These are phyloP conservation scores for Colletotrichum kahawae DNA, from an alignment of 2,329 filamentous ascomycete species.

Conservation along the genomic window DNA sequence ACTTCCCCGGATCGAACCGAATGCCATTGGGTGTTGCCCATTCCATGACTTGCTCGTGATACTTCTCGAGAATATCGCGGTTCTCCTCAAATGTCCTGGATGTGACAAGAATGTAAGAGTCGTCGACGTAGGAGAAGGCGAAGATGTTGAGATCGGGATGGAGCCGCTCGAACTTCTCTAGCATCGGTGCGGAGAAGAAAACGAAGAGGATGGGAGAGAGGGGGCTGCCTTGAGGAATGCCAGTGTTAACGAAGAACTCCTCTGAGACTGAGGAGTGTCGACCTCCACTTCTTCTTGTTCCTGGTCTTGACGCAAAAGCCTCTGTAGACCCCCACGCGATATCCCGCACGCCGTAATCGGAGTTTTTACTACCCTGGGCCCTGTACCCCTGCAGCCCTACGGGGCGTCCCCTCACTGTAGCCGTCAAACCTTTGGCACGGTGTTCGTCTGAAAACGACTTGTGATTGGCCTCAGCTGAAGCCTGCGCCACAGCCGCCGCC, in stretches of 20 bases:
- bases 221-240: slow-evolving; percentile 1
- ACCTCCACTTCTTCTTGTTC: neutral
- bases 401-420: no score
- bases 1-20: neutral
- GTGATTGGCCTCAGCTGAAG: no score
- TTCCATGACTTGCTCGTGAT: neutral
- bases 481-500: no score
- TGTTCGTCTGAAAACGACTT: no score
- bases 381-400: no score
- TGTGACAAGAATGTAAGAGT: neutral
- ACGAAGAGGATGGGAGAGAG: slow-evolving; percentile 3
- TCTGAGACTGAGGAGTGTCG: neutral
- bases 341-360: no score
- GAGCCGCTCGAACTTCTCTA: neutral
- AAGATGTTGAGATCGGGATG: neutral
- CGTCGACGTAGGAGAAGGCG: neutral
- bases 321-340: neutral
- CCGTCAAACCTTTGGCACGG: no score
- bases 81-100: neutral
- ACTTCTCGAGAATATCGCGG: neutral
- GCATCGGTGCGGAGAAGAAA: neutral
- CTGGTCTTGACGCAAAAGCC: neutral
- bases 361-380: no score
- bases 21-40: neutral
- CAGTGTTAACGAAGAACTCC: neutral